These are phyloP conservation scores for Fusarium sp. DNA, from an alignment of 2,329 filamentous ascomycete genomes.

Conservation along the genomic window DNA sequence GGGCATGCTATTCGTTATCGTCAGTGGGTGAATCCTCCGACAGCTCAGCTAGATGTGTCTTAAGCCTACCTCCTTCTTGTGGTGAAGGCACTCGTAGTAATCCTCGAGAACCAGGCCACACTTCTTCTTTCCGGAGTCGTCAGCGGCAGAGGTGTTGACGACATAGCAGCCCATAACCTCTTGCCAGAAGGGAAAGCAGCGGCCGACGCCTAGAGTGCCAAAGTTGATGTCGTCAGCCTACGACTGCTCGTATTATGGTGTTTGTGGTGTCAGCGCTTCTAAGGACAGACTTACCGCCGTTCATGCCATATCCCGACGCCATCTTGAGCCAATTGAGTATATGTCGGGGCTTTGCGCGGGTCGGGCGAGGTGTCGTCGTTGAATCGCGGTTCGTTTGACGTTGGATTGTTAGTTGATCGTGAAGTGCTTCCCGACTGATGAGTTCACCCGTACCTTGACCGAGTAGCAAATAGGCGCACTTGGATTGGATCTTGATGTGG, in stretches of 20 bases:
- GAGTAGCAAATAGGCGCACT: conserved; percentile 46
- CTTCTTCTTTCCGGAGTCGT: conserved; percentile 86
- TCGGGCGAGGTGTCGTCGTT: conserved; percentile 43
- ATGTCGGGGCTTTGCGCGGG: conserved; percentile 46
- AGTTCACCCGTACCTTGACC: conserved; percentile 48
- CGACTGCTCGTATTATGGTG: not conserved
- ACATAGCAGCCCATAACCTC: conserved; percentile 99
- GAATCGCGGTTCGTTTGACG: conserved; percentile 43
- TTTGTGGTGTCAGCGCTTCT: not conserved
- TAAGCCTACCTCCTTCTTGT: conserved; percentile 92
- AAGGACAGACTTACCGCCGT: conserved; percentile 73
- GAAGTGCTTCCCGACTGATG: conserved; percentile 37
- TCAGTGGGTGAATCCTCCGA: conserved; percentile 26
- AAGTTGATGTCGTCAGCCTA: conserved; percentile 44
- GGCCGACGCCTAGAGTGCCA: conserved; percentile 66
- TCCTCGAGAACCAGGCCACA: conserved; percentile 89
- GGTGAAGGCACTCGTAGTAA: conserved; percentile 98
- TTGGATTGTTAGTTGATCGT: conserved; percentile 43
- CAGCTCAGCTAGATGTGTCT: conserved; percentile 3
- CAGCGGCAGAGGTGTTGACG: conserved; percentile 86
- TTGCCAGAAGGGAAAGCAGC: conserved; percentile 99
- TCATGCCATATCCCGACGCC: conserved; percentile 86
- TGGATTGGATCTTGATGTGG: conserved; percentile 41
- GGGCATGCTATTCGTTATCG: conserved; percentile 73
- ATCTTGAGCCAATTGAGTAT: conserved; percentile 63